phyloP scores from a whole-genome alignment of 768 basidiomycete genomes.

The Boletus edulis region DNA sequence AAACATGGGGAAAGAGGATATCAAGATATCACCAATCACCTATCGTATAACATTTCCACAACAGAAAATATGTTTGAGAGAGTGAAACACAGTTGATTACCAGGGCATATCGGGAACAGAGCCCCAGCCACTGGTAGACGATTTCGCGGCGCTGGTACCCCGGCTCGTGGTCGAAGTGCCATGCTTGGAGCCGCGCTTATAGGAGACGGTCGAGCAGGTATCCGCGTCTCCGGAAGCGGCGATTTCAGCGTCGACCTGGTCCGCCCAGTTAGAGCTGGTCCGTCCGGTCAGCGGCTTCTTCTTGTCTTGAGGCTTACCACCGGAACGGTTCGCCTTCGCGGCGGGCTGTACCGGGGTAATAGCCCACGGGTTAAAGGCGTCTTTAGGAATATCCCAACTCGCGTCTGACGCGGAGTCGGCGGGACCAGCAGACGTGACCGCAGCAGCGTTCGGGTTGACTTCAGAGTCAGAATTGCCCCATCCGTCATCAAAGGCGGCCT shows the following conservation, averaged over 20 bases:
- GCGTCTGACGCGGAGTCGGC: conserved; percentile 16
- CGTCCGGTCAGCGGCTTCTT: conserved; percentile 7
- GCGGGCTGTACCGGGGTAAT: neutral
- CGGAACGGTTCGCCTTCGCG: conserved; percentile 1
- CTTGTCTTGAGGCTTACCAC: conserved; percentile 1
- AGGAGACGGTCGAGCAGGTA: neutral
- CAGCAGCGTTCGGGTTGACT: conserved; percentile 6
- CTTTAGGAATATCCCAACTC: conserved; percentile 24
- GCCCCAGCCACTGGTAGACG: conserved; percentile 29
- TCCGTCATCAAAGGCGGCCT: conserved; percentile 4
- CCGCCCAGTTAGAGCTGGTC: conserved; percentile 23
- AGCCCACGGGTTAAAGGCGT: conserved; percentile 24
- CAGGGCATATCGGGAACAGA: conserved; percentile 20
- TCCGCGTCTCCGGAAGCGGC: neutral
- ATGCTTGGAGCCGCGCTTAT: conserved; percentile 14
- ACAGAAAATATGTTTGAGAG: neutral
- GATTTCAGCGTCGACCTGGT: conserved; percentile 23
- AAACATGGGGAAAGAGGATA: neutral
- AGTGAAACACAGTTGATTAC: conserved; percentile 8
- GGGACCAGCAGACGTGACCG: neutral
- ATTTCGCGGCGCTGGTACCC: conserved; percentile 9
- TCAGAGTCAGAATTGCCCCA: conserved; percentile 24
- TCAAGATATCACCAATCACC: neutral
- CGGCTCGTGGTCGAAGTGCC: conserved; percentile 12
- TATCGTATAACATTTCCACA: conserved; percentile 3